phyloP scores from a whole-genome alignment of 106 monocot species.

The Vanilla planifolia region DNA sequence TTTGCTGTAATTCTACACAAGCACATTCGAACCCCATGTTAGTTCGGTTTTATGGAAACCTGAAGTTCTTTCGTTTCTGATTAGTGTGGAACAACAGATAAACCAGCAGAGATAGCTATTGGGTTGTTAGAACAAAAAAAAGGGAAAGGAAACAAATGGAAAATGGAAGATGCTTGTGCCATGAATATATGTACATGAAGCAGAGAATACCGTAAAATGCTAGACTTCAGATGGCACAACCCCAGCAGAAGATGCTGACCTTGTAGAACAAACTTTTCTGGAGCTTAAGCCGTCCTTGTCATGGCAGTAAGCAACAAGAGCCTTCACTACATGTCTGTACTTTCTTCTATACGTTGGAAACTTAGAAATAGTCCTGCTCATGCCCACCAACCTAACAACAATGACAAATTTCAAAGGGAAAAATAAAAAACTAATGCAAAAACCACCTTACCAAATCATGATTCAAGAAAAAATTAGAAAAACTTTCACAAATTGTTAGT shows the following conservation, averaged over 20 bases:
- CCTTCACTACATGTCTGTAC: conserved; percentile 65
- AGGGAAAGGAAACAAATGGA: too few species aligned
- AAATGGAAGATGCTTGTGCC: too few species aligned
- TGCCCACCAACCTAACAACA: conserved; percentile 68
- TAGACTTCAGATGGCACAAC: conserved; percentile 32
- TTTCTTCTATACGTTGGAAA: conserved; percentile 88
- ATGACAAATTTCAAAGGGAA: neutral
- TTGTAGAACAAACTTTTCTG: conserved; percentile 7
- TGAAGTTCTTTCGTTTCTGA: too few species aligned
- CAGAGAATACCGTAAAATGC: neutral
- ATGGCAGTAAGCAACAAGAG: conserved; percentile 31
- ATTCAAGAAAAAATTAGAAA: neutral
- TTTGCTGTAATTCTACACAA: too few species aligned
- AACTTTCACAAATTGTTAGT: too few species aligned
- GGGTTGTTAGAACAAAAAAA: too few species aligned
- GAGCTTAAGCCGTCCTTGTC: conserved; percentile 31
- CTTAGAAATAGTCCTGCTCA: conserved; percentile 68
- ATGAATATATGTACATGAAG: neutral
- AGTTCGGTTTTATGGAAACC: too few species aligned
- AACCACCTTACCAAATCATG: too few species aligned
- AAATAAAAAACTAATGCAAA: neutral
- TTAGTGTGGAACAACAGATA: too few species aligned
- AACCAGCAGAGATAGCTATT: too few species aligned
- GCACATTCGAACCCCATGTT: too few species aligned
- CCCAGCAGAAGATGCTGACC: conserved; percentile 28